These are phyloP conservation scores for Pleurotus salmoneostramineus DNA, from an alignment of 768 basidiomycete species.

Conservation along the genomic window DNA sequence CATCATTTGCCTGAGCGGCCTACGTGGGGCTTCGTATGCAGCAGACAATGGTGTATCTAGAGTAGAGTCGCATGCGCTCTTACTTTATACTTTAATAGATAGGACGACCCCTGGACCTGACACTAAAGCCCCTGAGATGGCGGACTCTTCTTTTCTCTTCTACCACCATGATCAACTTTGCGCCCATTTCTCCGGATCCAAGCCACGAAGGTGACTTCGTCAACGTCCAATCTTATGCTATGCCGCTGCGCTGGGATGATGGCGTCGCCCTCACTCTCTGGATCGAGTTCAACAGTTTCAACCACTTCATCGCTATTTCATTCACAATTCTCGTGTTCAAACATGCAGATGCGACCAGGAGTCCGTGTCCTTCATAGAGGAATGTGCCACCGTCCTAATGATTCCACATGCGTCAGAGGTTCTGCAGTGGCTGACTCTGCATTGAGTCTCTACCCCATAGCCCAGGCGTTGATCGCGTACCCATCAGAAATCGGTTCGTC, in stretches of 20 bases:
- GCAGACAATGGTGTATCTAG: background rate
- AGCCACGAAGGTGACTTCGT: background rate
- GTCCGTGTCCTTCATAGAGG: too few relatives aligned
- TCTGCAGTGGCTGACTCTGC: background rate
- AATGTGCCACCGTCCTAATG: too few relatives aligned
- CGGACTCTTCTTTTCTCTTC: background rate
- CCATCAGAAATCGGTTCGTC: too few relatives aligned
- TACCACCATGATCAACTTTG: background rate
- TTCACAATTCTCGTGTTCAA: background rate
- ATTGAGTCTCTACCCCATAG: too few relatives aligned
- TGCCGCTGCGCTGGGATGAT: background rate
- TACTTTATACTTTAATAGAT: background rate
- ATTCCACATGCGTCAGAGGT: too few relatives aligned
- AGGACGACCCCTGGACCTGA: background rate
- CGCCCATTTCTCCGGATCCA: background rate
- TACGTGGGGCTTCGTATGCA: background rate
- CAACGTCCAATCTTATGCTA: background rate
- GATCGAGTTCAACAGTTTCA: constrained; percentile 1
- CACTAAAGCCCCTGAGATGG: background rate
- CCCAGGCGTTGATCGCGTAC: too few relatives aligned
- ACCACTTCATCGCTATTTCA: background rate
- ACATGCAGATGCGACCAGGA: background rate
- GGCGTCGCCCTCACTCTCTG: background rate
- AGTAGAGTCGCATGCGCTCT: background rate
- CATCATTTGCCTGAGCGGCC: background rate